phyloP scores from a whole-genome alignment of 2,329 filamentous ascomycete species.

The Escovopsis sp. region DNA sequence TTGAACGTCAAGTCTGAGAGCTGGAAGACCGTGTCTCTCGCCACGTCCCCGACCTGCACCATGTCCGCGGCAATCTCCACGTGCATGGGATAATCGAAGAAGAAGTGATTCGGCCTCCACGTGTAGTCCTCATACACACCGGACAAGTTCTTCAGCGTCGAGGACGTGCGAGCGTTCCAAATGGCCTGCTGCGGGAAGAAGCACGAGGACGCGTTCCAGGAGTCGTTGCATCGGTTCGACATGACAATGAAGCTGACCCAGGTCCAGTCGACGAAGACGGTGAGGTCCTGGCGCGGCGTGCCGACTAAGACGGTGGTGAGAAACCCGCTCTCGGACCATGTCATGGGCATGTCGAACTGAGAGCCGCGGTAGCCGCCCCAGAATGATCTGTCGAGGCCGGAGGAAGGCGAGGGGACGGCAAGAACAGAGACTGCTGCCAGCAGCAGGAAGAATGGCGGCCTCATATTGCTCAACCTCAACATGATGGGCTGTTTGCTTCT shows the following conservation, averaged over 20 bases:
- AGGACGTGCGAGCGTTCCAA: constrained; percentile 7
- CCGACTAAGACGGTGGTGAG: constrained; percentile 6
- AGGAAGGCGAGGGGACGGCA: background rate
- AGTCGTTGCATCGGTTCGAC: constrained; percentile 7
- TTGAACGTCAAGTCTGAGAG: constrained; percentile 8
- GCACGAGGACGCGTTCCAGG: constrained; percentile 5
- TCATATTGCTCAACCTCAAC: too few relatives aligned
- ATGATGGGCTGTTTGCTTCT: too few relatives aligned
- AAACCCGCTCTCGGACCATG: constrained; percentile 6
- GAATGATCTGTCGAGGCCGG: background rate
- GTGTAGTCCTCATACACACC: constrained; percentile 4
- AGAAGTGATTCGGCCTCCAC: constrained; percentile 11
- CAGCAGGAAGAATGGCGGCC: background rate
- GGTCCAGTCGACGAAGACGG: constrained; percentile 10
- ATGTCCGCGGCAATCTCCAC: constrained; percentile 7
- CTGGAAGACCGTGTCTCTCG: constrained; percentile 4
- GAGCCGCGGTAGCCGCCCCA: background rate
- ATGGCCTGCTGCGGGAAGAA: constrained; percentile 3
- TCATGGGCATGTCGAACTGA: constrained; percentile 6
- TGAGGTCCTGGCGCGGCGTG: constrained; percentile 5
- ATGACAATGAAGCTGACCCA: constrained; percentile 8
- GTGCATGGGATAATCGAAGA: constrained; percentile 7
- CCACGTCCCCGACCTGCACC: constrained; percentile 5
- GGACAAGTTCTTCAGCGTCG: constrained; percentile 5
- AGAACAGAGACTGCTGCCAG: background rate